Base-by-base conservation (phyloP, 2,329 filamentous ascomycete species). In the Colletotrichum falcatum region DNA sequence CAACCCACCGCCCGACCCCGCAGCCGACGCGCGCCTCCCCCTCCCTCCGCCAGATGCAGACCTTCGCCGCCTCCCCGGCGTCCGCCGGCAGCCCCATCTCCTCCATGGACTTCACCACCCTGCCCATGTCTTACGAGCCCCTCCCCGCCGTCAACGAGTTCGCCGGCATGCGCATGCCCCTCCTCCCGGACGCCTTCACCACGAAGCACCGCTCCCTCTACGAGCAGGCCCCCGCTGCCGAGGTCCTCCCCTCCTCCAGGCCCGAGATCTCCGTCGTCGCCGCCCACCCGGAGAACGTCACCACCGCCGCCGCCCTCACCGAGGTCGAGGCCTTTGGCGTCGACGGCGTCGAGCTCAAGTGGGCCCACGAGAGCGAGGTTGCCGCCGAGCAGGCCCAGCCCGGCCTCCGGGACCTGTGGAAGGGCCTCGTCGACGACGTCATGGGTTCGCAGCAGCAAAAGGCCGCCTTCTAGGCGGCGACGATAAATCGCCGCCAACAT, bases 1-100 rank as follows among this genome's bases (percentile, higher is more conserved):
- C 84, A 71, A 80, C 83, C 66, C 84, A 86, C 76, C 83, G 84
- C 63, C 84, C 85, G 59, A 83, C 82, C 11, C 81, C 83, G 30
- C 81, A 82, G 66, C 82, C 82, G 2, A 59, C 71, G 80, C 84
- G 71, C 78, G 78, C 72, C 71, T 76, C 60, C 74, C 76, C 70
- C 69, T 78, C 70, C 80, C 75, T 72, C 75, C 89, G 88, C 49
- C 80, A 91, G 66, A 91, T 91, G 89, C 89, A 91, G 81, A 88
- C 86, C 76, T 90, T 91, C 82, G 82, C 83, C 75, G 44, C 44
- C 44, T n/a, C 42, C 2, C 7, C 42, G 18, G 44, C 44, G 8
- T 84, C 81, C 35, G 74, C 79, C n/a, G 72, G 76, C 4, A 67
- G 77, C 59, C 75, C 79, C 66, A 65, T 77, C 51, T 77, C 76